Conservation (phyloP, 345 rosid species). For the Eutrema yunnanense region DNA sequence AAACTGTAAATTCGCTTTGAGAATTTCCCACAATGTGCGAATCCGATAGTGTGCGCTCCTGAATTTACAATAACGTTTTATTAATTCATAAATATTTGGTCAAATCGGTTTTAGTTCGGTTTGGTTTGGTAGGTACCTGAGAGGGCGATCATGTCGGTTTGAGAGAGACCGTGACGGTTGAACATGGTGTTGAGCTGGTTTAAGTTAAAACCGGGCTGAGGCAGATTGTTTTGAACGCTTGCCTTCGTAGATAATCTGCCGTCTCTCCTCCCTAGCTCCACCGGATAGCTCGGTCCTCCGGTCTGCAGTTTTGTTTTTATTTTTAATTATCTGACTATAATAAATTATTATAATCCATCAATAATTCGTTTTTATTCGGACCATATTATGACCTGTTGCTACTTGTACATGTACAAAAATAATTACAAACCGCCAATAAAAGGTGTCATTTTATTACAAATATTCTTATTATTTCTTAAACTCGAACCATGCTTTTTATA, state of each 20-base stretch:
- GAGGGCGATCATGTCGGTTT: constrained; percentile 80
- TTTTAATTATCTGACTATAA: neutral
- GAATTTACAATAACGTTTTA: neutral
- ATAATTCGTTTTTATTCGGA: neutral
- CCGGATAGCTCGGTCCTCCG: constrained; percentile 74
- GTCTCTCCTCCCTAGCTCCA: constrained; percentile 78
- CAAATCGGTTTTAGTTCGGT: neutral
- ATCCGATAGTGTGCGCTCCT: constrained; percentile 81
- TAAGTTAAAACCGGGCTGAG: constrained; percentile 51
- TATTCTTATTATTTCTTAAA: neutral
- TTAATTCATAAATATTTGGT: neutral
- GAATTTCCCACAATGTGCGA: constrained; percentile 70
- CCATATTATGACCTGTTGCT: neutral
- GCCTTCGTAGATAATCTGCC: constrained; percentile 63
- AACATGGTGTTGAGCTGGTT: constrained; percentile 70
- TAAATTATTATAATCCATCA: neutral
- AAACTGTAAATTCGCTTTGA: constrained; percentile 58
- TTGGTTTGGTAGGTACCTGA: constrained; percentile 48
- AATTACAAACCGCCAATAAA: constrained; percentile 8
- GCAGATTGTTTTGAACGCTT: constrained; percentile 56
- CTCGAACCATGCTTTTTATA: neutral
- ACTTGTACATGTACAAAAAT: neutral
- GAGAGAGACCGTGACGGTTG: constrained; percentile 48
- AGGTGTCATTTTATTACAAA: neutral
- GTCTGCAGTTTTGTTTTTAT: constrained; percentile 38